Percentiles rank a stretch among this genome's conserved stretches.
phyloP scores from a whole-genome alignment of 495 filamentous ascomycete species.

The Thermochaetoides thermophila region DNA sequence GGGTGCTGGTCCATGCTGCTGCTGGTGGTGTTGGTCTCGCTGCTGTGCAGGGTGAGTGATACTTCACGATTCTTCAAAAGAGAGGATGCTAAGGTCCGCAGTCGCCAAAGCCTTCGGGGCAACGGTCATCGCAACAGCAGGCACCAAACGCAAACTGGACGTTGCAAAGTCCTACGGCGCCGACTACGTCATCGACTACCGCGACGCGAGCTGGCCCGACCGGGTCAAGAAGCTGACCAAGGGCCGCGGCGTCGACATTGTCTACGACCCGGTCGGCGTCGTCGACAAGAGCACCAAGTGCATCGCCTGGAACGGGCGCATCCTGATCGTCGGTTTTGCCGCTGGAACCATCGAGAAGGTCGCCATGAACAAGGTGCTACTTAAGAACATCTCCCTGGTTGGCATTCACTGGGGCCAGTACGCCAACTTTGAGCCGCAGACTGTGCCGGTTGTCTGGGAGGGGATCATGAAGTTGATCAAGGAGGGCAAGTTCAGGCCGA shows the following conservation, averaged over 20 bases:
- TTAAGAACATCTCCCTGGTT: conserved; percentile 88
- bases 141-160: conserved; percentile 58
- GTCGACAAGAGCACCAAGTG: conserved; percentile 76
- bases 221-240: conserved; percentile 59
- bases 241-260: conserved; percentile 68
- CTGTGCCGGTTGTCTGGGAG: conserved; percentile 59
- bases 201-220: conserved; percentile 55
- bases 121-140: conserved; percentile 78
- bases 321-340: conserved; percentile 83
- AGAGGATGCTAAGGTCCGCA: conserved; percentile 9
- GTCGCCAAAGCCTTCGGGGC: conserved; percentile 84
- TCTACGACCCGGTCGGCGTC: conserved; percentile 81
- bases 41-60: conserved; percentile 53
- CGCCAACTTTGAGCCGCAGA: conserved; percentile 53
- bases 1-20: conserved; percentile 81
- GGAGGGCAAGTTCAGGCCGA: conserved; percentile 66
- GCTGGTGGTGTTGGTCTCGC: conserved; percentile 86
- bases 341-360: conserved; percentile 83
- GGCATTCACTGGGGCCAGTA: conserved; percentile 90
- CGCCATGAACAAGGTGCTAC: conserved; percentile 73
- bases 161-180: conserved; percentile 71
- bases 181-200: conserved; percentile 70
- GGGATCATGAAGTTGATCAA: conserved; percentile 64
- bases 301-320: conserved; percentile 75
- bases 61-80: not conserved